These are phyloP conservation scores for Globisporangium solare DNA, from an alignment of 352 stramenopile genomes.

Conservation along the genomic window DNA sequence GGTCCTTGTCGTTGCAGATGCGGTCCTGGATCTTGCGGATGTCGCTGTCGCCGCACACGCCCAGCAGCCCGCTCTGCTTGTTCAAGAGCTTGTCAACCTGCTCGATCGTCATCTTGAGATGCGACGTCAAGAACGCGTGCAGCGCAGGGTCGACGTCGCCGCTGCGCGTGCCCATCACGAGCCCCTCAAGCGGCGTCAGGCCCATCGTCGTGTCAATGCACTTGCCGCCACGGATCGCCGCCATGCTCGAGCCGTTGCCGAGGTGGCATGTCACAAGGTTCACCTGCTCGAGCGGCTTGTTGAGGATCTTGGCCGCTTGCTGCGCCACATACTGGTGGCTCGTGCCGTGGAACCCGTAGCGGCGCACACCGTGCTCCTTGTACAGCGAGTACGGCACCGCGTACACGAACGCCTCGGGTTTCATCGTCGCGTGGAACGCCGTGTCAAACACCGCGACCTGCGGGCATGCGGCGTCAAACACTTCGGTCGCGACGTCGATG, in stretches of 20 bases:
- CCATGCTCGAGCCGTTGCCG: constrained; percentile 85
- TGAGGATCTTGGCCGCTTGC: constrained; percentile 52
- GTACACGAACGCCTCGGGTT: constrained; percentile 76
- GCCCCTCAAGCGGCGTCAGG: constrained; percentile 82
- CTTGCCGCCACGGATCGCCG: constrained; percentile 63
- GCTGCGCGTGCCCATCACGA: constrained; percentile 88
- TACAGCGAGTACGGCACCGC: constrained; percentile 77
- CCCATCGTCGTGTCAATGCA: constrained; percentile 90
- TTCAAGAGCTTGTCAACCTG: constrained; percentile 87
- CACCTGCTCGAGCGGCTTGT: constrained; percentile 46
- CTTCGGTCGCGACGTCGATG: constrained; percentile 74
- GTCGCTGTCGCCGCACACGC: constrained; percentile 79
- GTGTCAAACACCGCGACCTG: constrained; percentile 91
- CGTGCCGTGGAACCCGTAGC: constrained; percentile 90
- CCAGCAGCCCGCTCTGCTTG: constrained; percentile 84
- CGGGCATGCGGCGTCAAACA: constrained; percentile 56
- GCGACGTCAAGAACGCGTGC: constrained; percentile 63
- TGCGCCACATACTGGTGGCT: constrained; percentile 83
- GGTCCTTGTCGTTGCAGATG: constrained; percentile 41
- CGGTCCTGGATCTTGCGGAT: constrained; percentile 76
- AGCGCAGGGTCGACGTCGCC: constrained; percentile 86
- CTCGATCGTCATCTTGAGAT: constrained; percentile 64
- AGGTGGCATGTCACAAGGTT: constrained; percentile 88
- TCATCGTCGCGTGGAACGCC: constrained; percentile 86
- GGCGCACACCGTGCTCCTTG: constrained; percentile 74